A percentile compares a stretch with the other conserved stretches of the same genome.
Conservation (phyloP, 1,139 yeast species). For the Magnusiomyces suaveolens region DNA sequence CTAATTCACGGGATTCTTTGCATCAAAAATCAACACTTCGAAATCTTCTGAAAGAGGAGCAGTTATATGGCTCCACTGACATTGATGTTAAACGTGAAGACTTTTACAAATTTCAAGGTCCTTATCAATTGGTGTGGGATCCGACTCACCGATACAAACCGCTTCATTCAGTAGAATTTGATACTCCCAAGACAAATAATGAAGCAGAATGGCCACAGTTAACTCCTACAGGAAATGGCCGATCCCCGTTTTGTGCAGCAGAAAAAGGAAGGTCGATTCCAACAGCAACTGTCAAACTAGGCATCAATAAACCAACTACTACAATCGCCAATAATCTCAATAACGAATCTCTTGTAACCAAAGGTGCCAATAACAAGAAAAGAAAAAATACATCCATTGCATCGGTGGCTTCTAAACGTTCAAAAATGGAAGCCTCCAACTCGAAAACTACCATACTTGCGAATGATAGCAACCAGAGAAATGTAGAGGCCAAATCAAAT, state of each 20-base stretch:
- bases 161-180: conserved; percentile 76
- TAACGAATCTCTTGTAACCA: too few species aligned
- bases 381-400: too few species aligned
- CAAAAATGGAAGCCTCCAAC: too few species aligned
- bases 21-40: conserved; percentile 28
- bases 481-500: too few species aligned
- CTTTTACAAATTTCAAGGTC: conserved; percentile 67
- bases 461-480: too few species aligned
- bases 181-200: conserved; percentile 37
- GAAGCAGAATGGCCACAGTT: conserved; percentile 45
- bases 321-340: neutral
- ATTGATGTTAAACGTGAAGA: conserved; percentile 85
- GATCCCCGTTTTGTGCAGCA: conserved; percentile 48
- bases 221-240: conserved; percentile 34
- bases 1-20: neutral
- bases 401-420: too few species aligned
- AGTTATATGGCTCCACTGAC: conserved; percentile 76
- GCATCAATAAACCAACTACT: neutral
- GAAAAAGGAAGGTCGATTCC: neutral
- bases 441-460: too few species aligned
- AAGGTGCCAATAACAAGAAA: too few species aligned
- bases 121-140: conserved; percentile 74
- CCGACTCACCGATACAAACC: conserved; percentile 73
- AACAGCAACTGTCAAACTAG: neutral
- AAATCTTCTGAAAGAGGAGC: conserved; percentile 70